Conservation (phyloP, 768 basidiomycete species). For the Gymnopilus dilepis region DNA sequence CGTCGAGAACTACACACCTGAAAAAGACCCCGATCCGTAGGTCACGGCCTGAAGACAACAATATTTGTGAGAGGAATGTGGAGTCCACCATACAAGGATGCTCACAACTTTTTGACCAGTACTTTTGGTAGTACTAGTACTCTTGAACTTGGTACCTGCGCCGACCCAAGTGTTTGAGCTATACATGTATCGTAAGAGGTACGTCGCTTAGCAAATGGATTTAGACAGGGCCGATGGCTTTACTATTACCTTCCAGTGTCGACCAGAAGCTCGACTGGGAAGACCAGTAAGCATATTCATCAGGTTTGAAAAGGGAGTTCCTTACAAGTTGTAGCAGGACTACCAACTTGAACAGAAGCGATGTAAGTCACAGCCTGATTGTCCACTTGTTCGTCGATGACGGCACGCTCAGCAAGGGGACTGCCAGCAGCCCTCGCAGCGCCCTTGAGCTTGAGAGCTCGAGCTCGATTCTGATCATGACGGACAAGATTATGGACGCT, state of each 20-base stretch:
- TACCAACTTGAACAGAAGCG: slow-evolving; percentile 56
- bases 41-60: slow-evolving; percentile 45
- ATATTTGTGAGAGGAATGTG: not conserved
- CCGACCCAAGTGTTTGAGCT: slow-evolving; percentile 80
- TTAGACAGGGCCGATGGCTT: too few relatives aligned
- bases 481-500: slow-evolving; percentile 53
- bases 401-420: slow-evolving; percentile 34
- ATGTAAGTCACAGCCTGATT: slow-evolving; percentile 48
- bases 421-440: slow-evolving; percentile 36
- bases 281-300: not conserved
- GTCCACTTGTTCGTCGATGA: slow-evolving; percentile 47
- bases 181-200: not conserved
- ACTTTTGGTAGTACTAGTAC: slow-evolving; percentile 52
- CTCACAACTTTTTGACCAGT: slow-evolving; percentile 56
- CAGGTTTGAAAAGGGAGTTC: not conserved
- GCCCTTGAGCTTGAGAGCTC: slow-evolving; percentile 44
- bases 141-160: slow-evolving; percentile 47
- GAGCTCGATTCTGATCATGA: slow-evolving; percentile 56
- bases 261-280: slow-evolving; percentile 56
- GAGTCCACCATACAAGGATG: slow-evolving; percentile 1
- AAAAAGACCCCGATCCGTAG: slow-evolving; percentile 68
- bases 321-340: slow-evolving; percentile 58
- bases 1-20: slow-evolving; percentile 38
- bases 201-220: too few relatives aligned
- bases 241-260: slow-evolving; percentile 51